A percentile compares a stretch with the other conserved stretches of the same genome.
Conservation (phyloP, 2,329 filamentous ascomycete genomes). For the Neodidymelliopsis sp. region DNA sequence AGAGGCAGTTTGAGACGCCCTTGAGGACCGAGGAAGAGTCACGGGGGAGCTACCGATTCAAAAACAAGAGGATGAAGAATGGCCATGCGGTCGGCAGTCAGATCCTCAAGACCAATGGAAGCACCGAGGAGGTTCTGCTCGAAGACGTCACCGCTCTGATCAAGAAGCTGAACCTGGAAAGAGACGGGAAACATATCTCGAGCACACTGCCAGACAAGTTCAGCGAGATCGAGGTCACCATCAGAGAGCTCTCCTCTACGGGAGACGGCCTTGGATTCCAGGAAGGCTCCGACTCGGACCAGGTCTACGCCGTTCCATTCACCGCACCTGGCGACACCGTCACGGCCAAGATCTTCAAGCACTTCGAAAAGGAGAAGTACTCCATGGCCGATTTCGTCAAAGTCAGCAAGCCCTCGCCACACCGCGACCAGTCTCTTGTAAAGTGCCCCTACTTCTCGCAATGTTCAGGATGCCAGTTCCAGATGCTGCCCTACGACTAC, state of each 20-base stretch:
- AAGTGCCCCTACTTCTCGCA: conserved; percentile 85
- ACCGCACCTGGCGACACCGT: conserved; percentile 83
- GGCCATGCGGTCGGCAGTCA: conserved; percentile 45
- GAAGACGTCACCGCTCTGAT: conserved; percentile 55
- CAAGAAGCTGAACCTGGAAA: conserved; percentile 41
- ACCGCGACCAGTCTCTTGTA: conserved; percentile 79
- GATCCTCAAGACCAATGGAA: conserved; percentile 53
- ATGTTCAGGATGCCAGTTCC: conserved; percentile 93
- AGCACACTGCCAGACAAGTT: conserved; percentile 67
- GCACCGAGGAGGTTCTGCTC: conserved; percentile 58
- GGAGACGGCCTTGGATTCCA: conserved; percentile 86
- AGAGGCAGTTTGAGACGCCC: conserved; percentile 44
- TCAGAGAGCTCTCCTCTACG: conserved; percentile 84
- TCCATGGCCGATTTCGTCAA: conserved; percentile 83
- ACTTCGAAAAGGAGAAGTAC: conserved; percentile 71
- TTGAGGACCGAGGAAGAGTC: conserved; percentile 43
- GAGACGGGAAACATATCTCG: conserved; percentile 18
- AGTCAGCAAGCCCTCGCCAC: conserved; percentile 73
- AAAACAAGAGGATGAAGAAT: conserved; percentile 59
- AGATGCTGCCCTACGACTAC: conserved; percentile 90
- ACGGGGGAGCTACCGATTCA: conserved; percentile 48
- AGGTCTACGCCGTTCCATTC: conserved; percentile 89
- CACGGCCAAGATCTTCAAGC: conserved; percentile 78
- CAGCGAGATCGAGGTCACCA: conserved; percentile 81
- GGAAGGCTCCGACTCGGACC: conserved; percentile 65